Evolutionary conservation across 345 rosid species (phyloP), one percentile per base, ranked within the genome.

Genomic region (Arabis alpina): DNA sequence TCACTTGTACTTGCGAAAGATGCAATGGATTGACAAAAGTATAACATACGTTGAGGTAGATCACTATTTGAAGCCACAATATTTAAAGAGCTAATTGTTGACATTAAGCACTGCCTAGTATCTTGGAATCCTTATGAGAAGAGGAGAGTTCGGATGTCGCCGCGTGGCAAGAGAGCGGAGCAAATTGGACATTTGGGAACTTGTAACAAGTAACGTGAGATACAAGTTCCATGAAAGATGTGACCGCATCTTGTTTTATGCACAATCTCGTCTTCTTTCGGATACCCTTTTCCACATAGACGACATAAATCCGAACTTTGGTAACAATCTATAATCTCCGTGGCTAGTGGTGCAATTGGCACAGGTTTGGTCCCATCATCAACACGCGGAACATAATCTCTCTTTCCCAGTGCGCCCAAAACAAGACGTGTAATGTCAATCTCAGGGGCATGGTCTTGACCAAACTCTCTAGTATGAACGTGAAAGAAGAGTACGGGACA

Each of bases 231-330:
- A 19, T 70, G 67, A 51, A 70, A 70, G 36, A 70, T 50, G 66
- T 70, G 74, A 60, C 40, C 59, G 74, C 74, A 57, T 48, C 10
- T 69, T 48, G 66, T 59, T 59, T 27, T 69, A 32, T 37, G 52
- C 50, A 60, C 59, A 42, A 61, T 52, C 24, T 61, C 75, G 6
- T 32, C 13, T 61, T 61, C 39, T 42, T 61, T 51, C 11, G 68
- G 61, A 61, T 49, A 70, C 15, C 61, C 53, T 16, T 50, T 19
- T 24, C 7, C 54, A 51, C 75, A 61, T 0, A 70, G 67, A 51
- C 2, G 0, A 61, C 54, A 70, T 34, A 1, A 8, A 0, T 51
- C 67, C 9, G 8, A 1, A 42, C 67, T 41, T 70, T 52, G 60
- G 53, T 41, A 60, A 9, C 53, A 60, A 60, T 70, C 43, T 10